Conservation (phyloP, 805 yeast species). For the Yarrowia osloensis region DNA sequence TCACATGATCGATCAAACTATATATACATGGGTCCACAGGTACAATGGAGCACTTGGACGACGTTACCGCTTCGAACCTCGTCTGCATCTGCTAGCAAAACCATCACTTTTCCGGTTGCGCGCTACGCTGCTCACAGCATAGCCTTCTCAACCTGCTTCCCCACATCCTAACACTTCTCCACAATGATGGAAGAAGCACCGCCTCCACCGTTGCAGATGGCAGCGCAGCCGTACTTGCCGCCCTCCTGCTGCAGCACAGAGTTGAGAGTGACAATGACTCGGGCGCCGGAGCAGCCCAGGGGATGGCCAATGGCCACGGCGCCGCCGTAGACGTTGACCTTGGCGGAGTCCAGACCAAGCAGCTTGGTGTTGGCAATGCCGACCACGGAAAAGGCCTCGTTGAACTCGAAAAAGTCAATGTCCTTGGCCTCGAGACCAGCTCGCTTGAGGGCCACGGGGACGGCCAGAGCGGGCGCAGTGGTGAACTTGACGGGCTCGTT, state of each 20-base stretch:
- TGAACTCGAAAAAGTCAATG: slow-evolving; percentile 90
- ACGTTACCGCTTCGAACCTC: not conserved
- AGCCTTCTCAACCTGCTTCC: slow-evolving; percentile 19
- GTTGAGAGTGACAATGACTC: slow-evolving; percentile 83
- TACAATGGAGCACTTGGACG: not conserved
- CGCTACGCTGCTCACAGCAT: not conserved
- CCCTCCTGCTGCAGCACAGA: slow-evolving; percentile 81
- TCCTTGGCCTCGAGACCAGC: slow-evolving; percentile 66
- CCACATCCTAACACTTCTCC: slow-evolving; percentile 46
- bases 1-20: slow-evolving; percentile 18
- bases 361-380: slow-evolving; percentile 85
- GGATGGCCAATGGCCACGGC: slow-evolving; percentile 97
- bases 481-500: slow-evolving; percentile 94
- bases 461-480: slow-evolving; percentile 90
- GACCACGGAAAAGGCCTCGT: slow-evolving; percentile 97
- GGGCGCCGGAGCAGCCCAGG: slow-evolving; percentile 91
- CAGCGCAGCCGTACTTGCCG: slow-evolving; percentile 91
- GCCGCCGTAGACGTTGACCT: slow-evolving; percentile 90
- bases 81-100: slow-evolving; percentile 1
- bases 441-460: slow-evolving; percentile 92
- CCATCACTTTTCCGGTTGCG: not conserved
- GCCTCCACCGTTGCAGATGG: slow-evolving; percentile 99
- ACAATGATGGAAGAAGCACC: slow-evolving; percentile 94
- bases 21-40: slow-evolving; percentile 29
- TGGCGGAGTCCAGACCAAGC: slow-evolving; percentile 61